phyloP scores from a whole-genome alignment of 2,329 filamentous ascomycete genomes.

The Calonectria crousiana region DNA sequence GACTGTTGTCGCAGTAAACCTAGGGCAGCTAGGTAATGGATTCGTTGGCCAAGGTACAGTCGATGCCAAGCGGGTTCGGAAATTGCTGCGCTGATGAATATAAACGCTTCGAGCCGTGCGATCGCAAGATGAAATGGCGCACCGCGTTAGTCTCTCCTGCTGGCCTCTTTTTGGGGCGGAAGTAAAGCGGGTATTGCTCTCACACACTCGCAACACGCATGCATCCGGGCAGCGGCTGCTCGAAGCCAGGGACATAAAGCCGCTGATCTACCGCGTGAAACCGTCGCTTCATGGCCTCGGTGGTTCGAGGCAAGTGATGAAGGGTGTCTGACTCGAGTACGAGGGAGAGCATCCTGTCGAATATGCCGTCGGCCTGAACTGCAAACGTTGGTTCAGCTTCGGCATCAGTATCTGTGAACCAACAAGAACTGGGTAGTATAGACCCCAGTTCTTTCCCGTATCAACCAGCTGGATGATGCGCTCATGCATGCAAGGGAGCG shows the following conservation, averaged over 20 bases:
- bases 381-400: neutral
- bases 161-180: neutral
- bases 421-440: neutral
- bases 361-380: neutral
- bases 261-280: neutral
- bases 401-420: neutral
- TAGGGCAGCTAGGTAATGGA: neutral
- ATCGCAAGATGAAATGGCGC: neutral
- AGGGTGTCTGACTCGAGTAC: neutral
- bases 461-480: neutral
- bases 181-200: neutral
- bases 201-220: no score
- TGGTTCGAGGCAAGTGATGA: no score
- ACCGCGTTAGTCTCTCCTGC: neutral
- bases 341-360: neutral
- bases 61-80: no score
- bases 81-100: neutral
- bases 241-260: neutral
- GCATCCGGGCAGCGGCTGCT: neutral
- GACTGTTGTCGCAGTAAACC: neutral
- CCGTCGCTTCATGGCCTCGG: no score
- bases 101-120: neutral
- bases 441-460: no score
- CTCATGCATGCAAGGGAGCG: neutral
- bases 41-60: neutral